Evolutionary conservation across 345 rosid genomes (phyloP), one percentile per base, ranked within the genome.

Genomic region (Turritis glabra): DNA sequence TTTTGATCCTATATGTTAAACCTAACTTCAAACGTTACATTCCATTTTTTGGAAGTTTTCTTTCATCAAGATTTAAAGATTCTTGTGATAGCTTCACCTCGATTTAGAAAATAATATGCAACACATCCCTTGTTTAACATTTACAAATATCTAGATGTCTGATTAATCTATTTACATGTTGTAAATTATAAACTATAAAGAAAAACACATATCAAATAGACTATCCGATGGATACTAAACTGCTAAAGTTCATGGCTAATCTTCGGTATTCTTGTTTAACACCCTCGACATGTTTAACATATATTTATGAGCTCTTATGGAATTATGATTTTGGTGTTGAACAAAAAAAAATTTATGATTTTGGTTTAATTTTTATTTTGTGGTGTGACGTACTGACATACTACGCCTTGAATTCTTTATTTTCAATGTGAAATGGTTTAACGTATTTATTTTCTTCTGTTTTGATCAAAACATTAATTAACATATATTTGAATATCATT

Each of bases 1-100:
- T 29, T 40, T 59, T 22, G 6, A 67, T 67, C 56, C 44, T 37
- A 3, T 5, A 63, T 75, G 55, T 40, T 57, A 56, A 58, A 58
- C 55, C 29, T 47, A 71, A 57, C 46, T 30, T 43, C 44, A 18
- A 8, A 30, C 53, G 29, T 53, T 26, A 8, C 40, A 47, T 64
- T 19, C 29, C 19, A 8, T 14, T 64, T 29, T 29, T 3, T 44
- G 18, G 3, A 61, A 15, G 8, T 9, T 63, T 44, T 41, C 5
- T 26, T 25, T 41, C 68, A 44, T 11, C 10, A 9, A 7, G 22
- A 44, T 17, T 17, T 5, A 25, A 63, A 63, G n/a, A 37, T 9
- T 26, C 11, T 63, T 44, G 10, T n/a, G 35, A 35, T 21, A 35
- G 29, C 46, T 37, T 40, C 29, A 21, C 19, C 12, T 59, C 47